Evolutionary conservation across 805 yeast genomes (phyloP), one percentile per base, ranked within the genome.

Genomic region (Teunomyces stri): DNA sequence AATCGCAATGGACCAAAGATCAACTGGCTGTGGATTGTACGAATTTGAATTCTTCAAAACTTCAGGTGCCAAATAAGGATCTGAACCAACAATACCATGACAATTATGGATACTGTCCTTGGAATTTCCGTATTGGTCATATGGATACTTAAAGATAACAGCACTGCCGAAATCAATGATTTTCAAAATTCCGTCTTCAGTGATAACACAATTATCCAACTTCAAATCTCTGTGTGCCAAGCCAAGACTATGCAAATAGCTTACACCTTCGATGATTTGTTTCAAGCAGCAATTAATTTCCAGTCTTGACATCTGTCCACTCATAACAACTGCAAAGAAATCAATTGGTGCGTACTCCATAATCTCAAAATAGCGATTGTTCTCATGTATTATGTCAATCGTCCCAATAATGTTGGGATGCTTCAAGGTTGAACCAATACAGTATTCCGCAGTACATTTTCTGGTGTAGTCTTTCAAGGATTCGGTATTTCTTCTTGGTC

Each of bases 281-380:
- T 82, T 85, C 48, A 87, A 72, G 61, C 89, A 87, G 62, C 95
- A 87, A 59, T 87, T 87, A 53, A 87, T 85, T 63, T 87, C 95
- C 46, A 83, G 84, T 58, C 94, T 75, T 5, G 87, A 75, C 91
- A 87, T 85, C 57, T 82, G 78, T 20, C 90, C 91, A 4, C 89
- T 83, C 95, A 87, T 87, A 12, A 87, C 95, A 38, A 87, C 89
- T 0, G 90, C 89, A 61, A 87, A 87, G 64, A 87, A 86, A 68
- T 87, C 96, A 36, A 82, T 78, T 6, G 96, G 89, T 57, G 96
- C 88, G 64, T 84, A 92, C 68, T 94, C 99, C 97, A 94, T 90
- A 45, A 94, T 89, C 66, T 92, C 96, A 45, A 70, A 84, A 84
- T 53, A 86, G 76, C 87, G 83, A 55, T 79, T 81, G 57, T 64